A percentile compares a stretch with the other conserved stretches of the same genome.
Evolutionary conservation across 352 stramenopile genomes (phyloP).

Genomic region (Globisporangium abappressorium): DNA sequence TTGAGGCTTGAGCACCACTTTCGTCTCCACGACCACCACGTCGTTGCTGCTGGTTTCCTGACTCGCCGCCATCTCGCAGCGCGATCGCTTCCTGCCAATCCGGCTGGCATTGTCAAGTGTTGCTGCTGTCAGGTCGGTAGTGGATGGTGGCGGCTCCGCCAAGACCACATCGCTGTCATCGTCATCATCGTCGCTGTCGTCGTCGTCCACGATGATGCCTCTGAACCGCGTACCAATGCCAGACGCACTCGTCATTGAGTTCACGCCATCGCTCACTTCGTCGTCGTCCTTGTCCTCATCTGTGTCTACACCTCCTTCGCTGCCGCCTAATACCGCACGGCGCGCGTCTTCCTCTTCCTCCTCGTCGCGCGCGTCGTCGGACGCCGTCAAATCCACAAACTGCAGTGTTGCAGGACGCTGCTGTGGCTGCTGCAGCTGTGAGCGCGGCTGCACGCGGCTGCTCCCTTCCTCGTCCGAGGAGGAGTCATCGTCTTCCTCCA

Average conservation of each 20-base stretch:
- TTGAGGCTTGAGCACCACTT: constrained; percentile 37
- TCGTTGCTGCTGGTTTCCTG: neutral
- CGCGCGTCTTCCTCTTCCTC: constrained; percentile 6
- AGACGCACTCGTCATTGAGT: neutral
- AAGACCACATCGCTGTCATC: constrained; percentile 4
- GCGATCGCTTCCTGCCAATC: constrained; percentile 14
- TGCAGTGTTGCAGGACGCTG: neutral
- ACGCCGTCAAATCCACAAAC: constrained; percentile 12
- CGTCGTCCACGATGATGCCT: constrained; percentile 14
- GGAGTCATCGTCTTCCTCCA: constrained; percentile 27
- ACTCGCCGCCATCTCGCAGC: constrained; percentile 5
- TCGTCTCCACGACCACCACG: constrained; percentile 10
- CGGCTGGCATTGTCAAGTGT: neutral
- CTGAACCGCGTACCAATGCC: constrained; percentile 1
- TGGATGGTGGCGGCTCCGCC: neutral
- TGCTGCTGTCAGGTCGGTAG: neutral
- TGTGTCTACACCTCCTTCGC: neutral
- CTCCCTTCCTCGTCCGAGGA: constrained; percentile 11
- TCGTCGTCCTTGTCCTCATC: constrained; percentile 11
- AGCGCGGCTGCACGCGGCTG: neutral
- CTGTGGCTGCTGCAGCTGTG: neutral
- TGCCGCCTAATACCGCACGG: neutral
- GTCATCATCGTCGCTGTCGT: constrained; percentile 2
- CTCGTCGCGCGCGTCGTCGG: constrained; percentile 8
- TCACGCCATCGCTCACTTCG: neutral